phyloP scores from a whole-genome alignment of 2,329 filamentous ascomycete genomes.

The Saccharata proteae region DNA sequence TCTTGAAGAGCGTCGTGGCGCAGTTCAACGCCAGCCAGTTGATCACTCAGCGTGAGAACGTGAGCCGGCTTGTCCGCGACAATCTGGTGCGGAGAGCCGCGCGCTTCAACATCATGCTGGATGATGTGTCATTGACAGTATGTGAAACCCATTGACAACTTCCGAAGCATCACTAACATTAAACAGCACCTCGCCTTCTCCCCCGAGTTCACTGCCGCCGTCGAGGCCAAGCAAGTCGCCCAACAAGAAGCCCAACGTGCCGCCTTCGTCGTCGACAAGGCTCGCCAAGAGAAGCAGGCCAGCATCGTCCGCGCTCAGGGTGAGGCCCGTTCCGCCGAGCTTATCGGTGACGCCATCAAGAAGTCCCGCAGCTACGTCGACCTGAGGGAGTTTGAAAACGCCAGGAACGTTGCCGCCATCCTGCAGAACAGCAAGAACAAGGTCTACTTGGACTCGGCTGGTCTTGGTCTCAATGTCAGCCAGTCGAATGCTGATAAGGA shows the following conservation, averaged over 20 bases:
- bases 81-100: conserved; percentile 85
- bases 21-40: conserved; percentile 98
- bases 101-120: conserved; percentile 91
- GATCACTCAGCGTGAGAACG: conserved; percentile 97
- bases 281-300: conserved; percentile 97
- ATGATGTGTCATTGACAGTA: conserved; percentile 95
- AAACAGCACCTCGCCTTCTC: conserved; percentile 54
- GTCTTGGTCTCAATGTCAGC: conserved; percentile 76
- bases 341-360: conserved; percentile 99
- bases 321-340: conserved; percentile 94
- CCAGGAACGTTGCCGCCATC: conserved; percentile 73
- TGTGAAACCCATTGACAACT: conserved; percentile 16
- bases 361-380: conserved; percentile 96
- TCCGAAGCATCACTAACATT: conserved; percentile 8
- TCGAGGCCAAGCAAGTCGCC: conserved; percentile 58
- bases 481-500: conserved; percentile 30
- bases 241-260: conserved; percentile 93
- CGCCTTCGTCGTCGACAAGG: conserved; percentile 97
- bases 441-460: conserved; percentile 82
- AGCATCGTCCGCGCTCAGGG: conserved; percentile 97
- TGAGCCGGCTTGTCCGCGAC: conserved; percentile 80
- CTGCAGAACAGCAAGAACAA: conserved; percentile 88
- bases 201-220: conserved; percentile 56
- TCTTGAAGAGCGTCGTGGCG: conserved; percentile 94
- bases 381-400: conserved; percentile 96